Evolutionary conservation across 768 basidiomycete genomes (phyloP).

Genomic region (Mycena polygramma): DNA sequence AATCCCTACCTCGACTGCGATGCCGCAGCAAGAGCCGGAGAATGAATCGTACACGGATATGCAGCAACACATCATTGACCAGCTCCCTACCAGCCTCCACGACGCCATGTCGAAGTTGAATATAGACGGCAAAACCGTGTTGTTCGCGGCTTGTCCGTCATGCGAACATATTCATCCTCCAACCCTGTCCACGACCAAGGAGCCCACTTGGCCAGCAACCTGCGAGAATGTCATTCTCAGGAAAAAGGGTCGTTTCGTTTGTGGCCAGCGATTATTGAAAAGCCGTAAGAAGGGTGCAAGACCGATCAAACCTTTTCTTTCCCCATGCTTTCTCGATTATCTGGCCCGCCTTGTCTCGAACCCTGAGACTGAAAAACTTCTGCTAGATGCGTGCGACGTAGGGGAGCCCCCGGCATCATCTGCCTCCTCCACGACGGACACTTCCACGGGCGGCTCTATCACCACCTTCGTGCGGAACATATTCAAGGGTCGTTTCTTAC

Average conservation of each 20-base stretch:
- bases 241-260: constrained; percentile 1
- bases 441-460: constrained; percentile 1
- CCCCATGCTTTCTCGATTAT: constrained; percentile 15
- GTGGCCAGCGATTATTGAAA: not conserved
- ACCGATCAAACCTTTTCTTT: constrained; percentile 20
- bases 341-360: constrained; percentile 9
- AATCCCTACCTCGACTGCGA: constrained; percentile 8
- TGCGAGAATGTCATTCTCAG: constrained; percentile 9
- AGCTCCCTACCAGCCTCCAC: constrained; percentile 17
- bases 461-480: constrained; percentile 39
- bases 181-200: not conserved
- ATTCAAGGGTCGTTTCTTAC: constrained; percentile 37
- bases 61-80: constrained; percentile 8
- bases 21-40: not conserved
- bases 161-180: constrained; percentile 25
- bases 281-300: constrained; percentile 9
- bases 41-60: constrained; percentile 5
- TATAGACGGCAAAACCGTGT: constrained; percentile 17
- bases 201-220: not conserved
- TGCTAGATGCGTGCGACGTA: constrained; percentile 3
- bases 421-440: not conserved
- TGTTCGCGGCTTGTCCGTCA: constrained; percentile 20
- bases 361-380: constrained; percentile 9
- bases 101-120: constrained; percentile 14
- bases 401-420: not conserved